Conservation (phyloP, 495 filamentous ascomycete genomes). For the Chaetomium cochliodes region DNA sequence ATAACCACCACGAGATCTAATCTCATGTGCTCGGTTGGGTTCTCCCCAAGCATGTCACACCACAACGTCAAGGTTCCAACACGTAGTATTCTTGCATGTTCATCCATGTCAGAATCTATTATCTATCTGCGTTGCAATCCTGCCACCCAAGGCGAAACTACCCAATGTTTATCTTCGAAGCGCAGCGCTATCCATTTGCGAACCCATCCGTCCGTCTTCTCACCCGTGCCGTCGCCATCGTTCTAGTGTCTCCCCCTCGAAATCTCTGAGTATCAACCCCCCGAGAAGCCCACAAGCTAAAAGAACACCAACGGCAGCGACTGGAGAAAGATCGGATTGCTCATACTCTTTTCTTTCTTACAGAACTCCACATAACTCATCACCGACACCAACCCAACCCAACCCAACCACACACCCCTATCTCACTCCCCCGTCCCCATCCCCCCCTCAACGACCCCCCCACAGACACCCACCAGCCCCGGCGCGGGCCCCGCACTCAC, state of each 20-base stretch:
- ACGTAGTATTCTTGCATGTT: not conserved
- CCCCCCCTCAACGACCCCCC: not conserved
- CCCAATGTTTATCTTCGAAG: not conserved
- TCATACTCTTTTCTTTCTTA: not conserved
- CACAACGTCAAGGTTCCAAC: too few species aligned
- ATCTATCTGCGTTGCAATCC: not conserved
- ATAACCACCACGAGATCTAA: too few species aligned
- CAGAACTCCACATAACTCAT: not conserved
- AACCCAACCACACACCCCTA: too few species aligned
- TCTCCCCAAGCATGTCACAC: too few species aligned
- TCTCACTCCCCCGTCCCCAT: not conserved
- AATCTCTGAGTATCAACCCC: not conserved
- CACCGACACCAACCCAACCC: too few species aligned
- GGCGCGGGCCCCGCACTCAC: conserved; percentile 7
- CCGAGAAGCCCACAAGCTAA: not conserved
- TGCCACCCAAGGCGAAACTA: not conserved
- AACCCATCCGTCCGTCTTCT: too few species aligned
- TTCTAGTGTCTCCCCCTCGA: not conserved
- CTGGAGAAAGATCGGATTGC: not conserved
- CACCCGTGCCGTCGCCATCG: too few species aligned
- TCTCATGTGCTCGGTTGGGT: too few species aligned
- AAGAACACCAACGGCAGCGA: too few species aligned
- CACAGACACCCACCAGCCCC: not conserved
- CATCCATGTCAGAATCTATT: not conserved
- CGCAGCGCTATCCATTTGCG: not conserved